A percentile compares a stretch with the other conserved stretches of the same genome.
phyloP scores from a whole-genome alignment of 1,284 basidiomycete genomes.

The Tilletia setariae region DNA sequence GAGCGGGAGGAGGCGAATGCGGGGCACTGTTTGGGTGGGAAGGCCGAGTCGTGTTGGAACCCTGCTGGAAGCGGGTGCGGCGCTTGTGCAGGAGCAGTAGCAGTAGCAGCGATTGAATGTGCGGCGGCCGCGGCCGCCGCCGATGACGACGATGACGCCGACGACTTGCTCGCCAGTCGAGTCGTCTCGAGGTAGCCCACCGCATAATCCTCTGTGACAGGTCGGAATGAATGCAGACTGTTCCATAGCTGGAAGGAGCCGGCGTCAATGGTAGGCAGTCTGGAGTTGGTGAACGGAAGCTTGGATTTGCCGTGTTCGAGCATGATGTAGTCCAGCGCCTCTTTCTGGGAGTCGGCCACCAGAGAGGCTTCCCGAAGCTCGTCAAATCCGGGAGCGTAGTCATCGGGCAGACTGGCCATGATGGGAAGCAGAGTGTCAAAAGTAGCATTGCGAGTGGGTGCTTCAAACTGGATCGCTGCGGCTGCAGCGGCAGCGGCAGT shows the following conservation, averaged over 20 bases:
- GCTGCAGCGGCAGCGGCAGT: not conserved
- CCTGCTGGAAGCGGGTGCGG: conserved; percentile 9
- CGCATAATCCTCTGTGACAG: conserved; percentile 35
- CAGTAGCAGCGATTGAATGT: not conserved
- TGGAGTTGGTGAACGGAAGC: conserved; percentile 33
- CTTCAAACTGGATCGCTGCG: conserved; percentile 25
- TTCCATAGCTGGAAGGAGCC: conserved; percentile 33
- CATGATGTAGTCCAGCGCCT: conserved; percentile 23
- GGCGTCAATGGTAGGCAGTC: conserved; percentile 31
- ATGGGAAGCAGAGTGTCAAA: conserved; percentile 38
- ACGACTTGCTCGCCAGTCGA: conserved; percentile 1
- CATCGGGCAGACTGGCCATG: conserved; percentile 30
- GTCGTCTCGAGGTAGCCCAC: conserved; percentile 28
- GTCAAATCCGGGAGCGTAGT: conserved; percentile 17
- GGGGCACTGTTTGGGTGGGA: conserved; percentile 24
- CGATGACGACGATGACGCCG: conserved; percentile 15
- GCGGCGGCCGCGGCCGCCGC: conserved; percentile 25
- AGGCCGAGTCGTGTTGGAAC: not conserved
- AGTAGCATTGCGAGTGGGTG: conserved; percentile 31
- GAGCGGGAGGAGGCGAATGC: conserved; percentile 26
- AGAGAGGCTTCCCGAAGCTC: not conserved
- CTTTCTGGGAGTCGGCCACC: not conserved
- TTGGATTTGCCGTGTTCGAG: conserved; percentile 13
- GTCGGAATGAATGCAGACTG: conserved; percentile 34
- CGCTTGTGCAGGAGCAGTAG: not conserved